These are phyloP conservation scores for Heterobasidion occidentale DNA, from an alignment of 1,284 basidiomycete species.

Conservation along the genomic window DNA sequence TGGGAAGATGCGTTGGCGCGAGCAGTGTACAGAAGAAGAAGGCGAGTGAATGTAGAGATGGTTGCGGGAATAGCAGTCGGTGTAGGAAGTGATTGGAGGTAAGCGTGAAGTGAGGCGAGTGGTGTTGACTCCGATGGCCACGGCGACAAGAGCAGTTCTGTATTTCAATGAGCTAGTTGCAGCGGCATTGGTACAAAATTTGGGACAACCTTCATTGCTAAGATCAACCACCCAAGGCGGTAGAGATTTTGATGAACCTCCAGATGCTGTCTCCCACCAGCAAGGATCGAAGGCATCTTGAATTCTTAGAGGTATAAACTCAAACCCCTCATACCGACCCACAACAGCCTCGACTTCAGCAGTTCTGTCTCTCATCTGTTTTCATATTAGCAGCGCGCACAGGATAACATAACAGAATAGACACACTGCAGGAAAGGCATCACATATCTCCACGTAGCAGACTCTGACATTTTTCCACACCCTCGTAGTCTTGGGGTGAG, in stretches of 20 bases:
- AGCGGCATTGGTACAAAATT: not conserved
- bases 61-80: constrained; percentile 65
- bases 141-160: constrained; percentile 21
- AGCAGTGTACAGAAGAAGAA: constrained; percentile 68
- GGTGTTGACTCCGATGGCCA: constrained; percentile 25
- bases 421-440: constrained; percentile 54
- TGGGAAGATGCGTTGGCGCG: constrained; percentile 56
- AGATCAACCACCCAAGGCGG: constrained; percentile 35
- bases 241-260: constrained; percentile 8
- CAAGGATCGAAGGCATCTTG: constrained; percentile 65
- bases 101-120: constrained; percentile 40
- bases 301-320: constrained; percentile 53
- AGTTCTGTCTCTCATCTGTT: constrained; percentile 48
- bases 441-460: constrained; percentile 65
- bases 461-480: constrained; percentile 58
- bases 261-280: constrained; percentile 53
- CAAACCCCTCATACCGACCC: constrained; percentile 38
- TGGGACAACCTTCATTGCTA: constrained; percentile 39
- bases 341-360: constrained; percentile 42
- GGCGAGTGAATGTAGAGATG: constrained; percentile 54
- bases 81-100: constrained; percentile 69
- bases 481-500: constrained; percentile 54
- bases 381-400: constrained; percentile 9
- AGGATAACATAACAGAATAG: not conserved
- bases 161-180: not conserved